A percentile compares a stretch with the other conserved stretches of the same genome.
phyloP scores from a whole-genome alignment of 1,284 basidiomycete genomes.

The Fomitopsis palustris region DNA sequence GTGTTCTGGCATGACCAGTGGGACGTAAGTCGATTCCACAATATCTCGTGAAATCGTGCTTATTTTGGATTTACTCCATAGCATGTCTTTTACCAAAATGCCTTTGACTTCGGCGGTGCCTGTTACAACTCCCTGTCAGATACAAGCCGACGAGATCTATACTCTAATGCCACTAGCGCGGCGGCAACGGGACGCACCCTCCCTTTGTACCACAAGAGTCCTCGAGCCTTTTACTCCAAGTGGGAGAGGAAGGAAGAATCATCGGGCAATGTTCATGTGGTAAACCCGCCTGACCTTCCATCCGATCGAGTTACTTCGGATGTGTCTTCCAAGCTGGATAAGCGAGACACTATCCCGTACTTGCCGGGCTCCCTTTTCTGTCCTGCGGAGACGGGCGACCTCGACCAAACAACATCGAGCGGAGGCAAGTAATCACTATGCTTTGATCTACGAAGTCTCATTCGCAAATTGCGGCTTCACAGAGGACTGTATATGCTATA shows the following conservation, averaged over 20 bases:
- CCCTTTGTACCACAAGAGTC: not conserved
- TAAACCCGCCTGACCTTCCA: too few relatives aligned
- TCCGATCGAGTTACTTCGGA: too few relatives aligned
- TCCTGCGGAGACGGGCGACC: not conserved
- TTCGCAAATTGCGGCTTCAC: not conserved
- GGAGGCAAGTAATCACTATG: not conserved
- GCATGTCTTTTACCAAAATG: not conserved
- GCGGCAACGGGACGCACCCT: not conserved
- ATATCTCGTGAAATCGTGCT: not conserved
- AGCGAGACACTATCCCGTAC: not conserved
- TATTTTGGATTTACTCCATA: not conserved
- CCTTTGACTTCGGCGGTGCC: not conserved
- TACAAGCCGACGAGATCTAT: not conserved
- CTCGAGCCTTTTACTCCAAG: not conserved
- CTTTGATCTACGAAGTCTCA: not conserved
- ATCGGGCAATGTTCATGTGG: too few relatives aligned
- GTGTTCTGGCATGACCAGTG: not conserved
- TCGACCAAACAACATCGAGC: not conserved
- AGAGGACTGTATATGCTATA: not conserved
- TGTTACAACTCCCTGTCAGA: not conserved
- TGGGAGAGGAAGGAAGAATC: not conserved
- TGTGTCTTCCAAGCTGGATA: not conserved
- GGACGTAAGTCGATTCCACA: not conserved
- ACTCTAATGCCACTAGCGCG: not conserved
- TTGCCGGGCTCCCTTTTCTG: not conserved